A percentile compares a stretch with the other conserved stretches of the same genome.
phyloP scores from a whole-genome alignment of 805 yeast species.

The Candida stauntonica region DNA sequence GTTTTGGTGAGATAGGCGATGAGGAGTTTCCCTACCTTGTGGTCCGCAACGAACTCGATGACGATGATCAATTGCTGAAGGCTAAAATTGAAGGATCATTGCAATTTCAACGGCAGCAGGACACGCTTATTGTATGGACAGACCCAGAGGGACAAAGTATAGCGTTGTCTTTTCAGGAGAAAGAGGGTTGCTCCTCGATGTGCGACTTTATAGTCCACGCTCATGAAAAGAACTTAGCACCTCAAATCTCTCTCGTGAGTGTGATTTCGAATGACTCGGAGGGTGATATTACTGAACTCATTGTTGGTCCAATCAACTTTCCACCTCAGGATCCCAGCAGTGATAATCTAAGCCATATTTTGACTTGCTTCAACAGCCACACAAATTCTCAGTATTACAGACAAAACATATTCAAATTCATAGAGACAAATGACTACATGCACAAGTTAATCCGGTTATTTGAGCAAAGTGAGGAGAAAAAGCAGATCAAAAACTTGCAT shows the following conservation, averaged over 20 bases:
- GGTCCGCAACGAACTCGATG: slow-evolving; percentile 67
- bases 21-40: slow-evolving; percentile 49
- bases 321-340: slow-evolving; percentile 54
- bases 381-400: slow-evolving; percentile 59
- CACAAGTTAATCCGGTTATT: slow-evolving; percentile 48
- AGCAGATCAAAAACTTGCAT: slow-evolving; percentile 54
- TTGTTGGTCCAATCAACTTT: slow-evolving; percentile 72
- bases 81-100: slow-evolving; percentile 68
- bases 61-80: slow-evolving; percentile 54
- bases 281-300: slow-evolving; percentile 64
- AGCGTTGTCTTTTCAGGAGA: slow-evolving; percentile 89
- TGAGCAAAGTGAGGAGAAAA: slow-evolving; percentile 47
- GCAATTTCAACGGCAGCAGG: slow-evolving; percentile 91
- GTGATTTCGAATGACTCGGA: slow-evolving; percentile 45
- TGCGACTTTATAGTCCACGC: slow-evolving; percentile 76
- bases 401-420: slow-evolving; percentile 51
- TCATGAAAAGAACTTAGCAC: slow-evolving; percentile 49
- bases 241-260: slow-evolving; percentile 72
- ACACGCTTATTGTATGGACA: slow-evolving; percentile 92
- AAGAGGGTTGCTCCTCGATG: slow-evolving; percentile 78
- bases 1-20: slow-evolving; percentile 58
- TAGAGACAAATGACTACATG: slow-evolving; percentile 53
- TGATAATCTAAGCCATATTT: slow-evolving; percentile 46
- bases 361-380: slow-evolving; percentile 50
- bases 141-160: slow-evolving; percentile 67